phyloP scores from a whole-genome alignment of 176 grass and related monocot genomes.

The Raddia distichophylla region DNA sequence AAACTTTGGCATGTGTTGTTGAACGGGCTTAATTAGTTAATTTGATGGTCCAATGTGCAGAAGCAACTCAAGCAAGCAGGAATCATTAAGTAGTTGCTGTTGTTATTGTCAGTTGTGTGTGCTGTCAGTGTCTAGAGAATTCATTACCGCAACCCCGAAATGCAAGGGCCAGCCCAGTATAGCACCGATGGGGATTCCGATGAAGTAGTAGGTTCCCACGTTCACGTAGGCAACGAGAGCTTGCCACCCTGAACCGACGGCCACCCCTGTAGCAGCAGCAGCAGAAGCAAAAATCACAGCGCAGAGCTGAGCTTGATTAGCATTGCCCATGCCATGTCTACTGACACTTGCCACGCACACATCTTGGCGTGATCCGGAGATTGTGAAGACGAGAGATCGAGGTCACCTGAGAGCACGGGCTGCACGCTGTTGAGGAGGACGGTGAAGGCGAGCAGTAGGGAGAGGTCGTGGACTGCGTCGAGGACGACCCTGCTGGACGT shows the following conservation, averaged over 20 bases:
- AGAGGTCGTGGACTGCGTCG: conserved; percentile 42
- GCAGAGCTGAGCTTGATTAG: background rate
- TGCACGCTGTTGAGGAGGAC: conserved; percentile 66
- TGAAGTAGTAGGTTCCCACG: conserved; percentile 59
- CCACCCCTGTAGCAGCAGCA: conserved; percentile 56
- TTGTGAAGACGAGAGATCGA: background rate
- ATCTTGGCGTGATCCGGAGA: background rate
- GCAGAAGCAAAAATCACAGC: background rate
- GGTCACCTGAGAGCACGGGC: conserved; percentile 56
- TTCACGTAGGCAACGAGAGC: conserved; percentile 66
- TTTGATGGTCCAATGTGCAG: background rate
- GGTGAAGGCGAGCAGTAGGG: conserved; percentile 54
- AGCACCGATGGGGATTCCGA: conserved; percentile 57
- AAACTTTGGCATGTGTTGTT: background rate
- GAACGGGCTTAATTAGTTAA: background rate
- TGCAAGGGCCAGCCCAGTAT: conserved; percentile 49
- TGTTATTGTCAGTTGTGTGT: background rate
- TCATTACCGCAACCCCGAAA: conserved; percentile 52
- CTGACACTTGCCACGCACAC: too few species aligned
- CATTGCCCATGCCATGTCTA: background rate
- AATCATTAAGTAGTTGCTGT: background rate
- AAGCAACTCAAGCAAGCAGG: background rate
- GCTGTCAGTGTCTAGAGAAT: background rate
- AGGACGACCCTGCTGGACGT: conserved; percentile 43
- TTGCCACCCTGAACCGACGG: conserved; percentile 68